These are phyloP conservation scores for Triangularia verruculosa DNA, from an alignment of 2,329 filamentous ascomycete genomes.

Conservation along the genomic window DNA sequence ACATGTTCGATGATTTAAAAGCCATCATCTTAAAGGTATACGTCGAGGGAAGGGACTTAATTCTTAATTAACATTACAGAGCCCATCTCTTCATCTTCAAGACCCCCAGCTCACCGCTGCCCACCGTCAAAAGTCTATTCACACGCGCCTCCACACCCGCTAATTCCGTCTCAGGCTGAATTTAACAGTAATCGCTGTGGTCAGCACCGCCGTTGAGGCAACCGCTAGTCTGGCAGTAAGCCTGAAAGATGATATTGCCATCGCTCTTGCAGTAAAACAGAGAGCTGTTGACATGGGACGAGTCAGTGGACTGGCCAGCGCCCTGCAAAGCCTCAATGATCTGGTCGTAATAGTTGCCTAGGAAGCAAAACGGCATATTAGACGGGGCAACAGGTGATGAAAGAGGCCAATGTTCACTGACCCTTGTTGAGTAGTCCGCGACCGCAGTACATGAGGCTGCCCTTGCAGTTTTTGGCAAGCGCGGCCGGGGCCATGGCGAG, in stretches of 20 bases:
- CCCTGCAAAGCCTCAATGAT: neutral
- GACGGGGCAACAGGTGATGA: neutral
- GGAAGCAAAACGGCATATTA: neutral
- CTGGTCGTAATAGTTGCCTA: slow-evolving; percentile 1
- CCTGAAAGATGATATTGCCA: slow-evolving; percentile 1
- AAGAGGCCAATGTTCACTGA: neutral
- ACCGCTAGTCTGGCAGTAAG: neutral
- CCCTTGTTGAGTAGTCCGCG: neutral
- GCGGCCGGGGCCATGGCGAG: neutral
- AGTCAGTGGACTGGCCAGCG: neutral
- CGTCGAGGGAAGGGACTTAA: neutral
- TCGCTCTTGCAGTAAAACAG: neutral
- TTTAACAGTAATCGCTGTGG: neutral
- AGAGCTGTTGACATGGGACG: neutral
- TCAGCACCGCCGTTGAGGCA: neutral
- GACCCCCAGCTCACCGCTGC: neutral
- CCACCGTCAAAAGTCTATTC: neutral
- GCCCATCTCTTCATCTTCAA: neutral
- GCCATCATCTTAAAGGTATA: neutral
- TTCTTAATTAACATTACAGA: neutral
- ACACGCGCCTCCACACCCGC: neutral
- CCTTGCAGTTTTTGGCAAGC: neutral
- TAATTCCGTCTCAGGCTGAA: neutral
- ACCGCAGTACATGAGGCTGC: neutral
- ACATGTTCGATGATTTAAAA: neutral